Conservation (phyloP, 345 rosid genomes). For the Rhodamnia rubescens region DNA sequence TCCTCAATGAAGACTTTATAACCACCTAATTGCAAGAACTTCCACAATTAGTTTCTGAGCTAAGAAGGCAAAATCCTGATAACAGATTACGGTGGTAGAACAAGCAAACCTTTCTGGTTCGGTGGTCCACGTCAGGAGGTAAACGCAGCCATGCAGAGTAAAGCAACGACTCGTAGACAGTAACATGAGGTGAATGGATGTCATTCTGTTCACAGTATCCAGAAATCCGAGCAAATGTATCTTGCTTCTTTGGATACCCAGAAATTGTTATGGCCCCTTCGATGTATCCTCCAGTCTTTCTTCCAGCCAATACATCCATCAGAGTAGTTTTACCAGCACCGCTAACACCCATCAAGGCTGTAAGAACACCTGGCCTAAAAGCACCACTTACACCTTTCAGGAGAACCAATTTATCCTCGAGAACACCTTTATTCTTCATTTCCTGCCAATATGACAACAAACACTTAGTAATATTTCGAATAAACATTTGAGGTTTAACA, state of each 20-base stretch:
- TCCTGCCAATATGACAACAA: conserved; percentile 10
- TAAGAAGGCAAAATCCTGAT: background rate
- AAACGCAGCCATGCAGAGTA: conserved; percentile 51
- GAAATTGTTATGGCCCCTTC: conserved; percentile 29
- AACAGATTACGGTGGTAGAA: background rate
- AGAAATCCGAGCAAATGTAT: conserved; percentile 42
- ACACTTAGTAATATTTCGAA: background rate
- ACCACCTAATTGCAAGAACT: background rate
- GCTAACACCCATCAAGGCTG: conserved; percentile 52
- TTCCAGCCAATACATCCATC: conserved; percentile 48
- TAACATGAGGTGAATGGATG: conserved; percentile 42
- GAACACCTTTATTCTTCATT: conserved; percentile 35
- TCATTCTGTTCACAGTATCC: conserved; percentile 54
- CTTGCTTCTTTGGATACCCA: conserved; percentile 48
- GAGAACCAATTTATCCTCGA: conserved; percentile 31
- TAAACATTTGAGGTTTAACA: background rate
- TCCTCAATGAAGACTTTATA: background rate
- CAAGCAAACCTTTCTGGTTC: conserved; percentile 24
- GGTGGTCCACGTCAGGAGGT: conserved; percentile 14
- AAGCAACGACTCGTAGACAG: conserved; percentile 38
- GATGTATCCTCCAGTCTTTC: conserved; percentile 45
- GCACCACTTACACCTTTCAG: conserved; percentile 40
- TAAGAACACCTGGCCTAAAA: conserved; percentile 46
- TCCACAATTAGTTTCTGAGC: background rate
- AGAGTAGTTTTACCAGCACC: conserved; percentile 54